phyloP scores from a whole-genome alignment of 2,329 filamentous ascomycete genomes.

The Colletotrichum siamense region DNA sequence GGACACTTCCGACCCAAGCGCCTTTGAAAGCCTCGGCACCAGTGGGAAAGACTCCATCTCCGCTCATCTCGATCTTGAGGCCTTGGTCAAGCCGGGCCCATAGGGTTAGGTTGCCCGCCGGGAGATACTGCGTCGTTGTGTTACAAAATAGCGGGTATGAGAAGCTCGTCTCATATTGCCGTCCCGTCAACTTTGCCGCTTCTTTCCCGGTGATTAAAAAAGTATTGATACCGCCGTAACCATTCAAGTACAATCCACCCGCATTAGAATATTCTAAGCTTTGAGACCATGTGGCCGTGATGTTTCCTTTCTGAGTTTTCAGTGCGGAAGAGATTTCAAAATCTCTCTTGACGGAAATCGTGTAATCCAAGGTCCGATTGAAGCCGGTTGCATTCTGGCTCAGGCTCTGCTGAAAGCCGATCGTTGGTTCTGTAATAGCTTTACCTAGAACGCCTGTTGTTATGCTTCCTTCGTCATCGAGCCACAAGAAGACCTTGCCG shows the following conservation, averaged over 20 bases:
- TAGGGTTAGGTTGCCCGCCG: constrained; percentile 50
- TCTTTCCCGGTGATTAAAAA: constrained; percentile 35
- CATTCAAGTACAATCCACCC: constrained; percentile 39
- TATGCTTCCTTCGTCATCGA: constrained; percentile 55
- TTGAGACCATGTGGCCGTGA: constrained; percentile 60
- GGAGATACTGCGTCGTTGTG: constrained; percentile 48
- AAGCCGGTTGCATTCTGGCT: constrained; percentile 53
- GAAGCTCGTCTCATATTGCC: constrained; percentile 46
- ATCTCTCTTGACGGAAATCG: constrained; percentile 58
- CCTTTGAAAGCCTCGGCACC: constrained; percentile 61
- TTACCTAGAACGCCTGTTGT: constrained; percentile 54
- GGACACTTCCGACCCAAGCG: constrained; percentile 26
- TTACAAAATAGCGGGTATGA: constrained; percentile 66
- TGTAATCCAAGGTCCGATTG: constrained; percentile 66
- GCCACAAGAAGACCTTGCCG: constrained; percentile 81
- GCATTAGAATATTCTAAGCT: constrained; percentile 58
- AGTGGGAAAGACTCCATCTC: constrained; percentile 56
- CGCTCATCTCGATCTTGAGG: constrained; percentile 39
- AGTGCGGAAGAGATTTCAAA: constrained; percentile 60
- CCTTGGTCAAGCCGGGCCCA: constrained; percentile 47
- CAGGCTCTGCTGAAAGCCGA: constrained; percentile 55
- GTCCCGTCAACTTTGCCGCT: constrained; percentile 1
- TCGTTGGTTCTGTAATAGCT: constrained; percentile 40
- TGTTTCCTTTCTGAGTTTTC: constrained; percentile 48
- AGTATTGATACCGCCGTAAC: constrained; percentile 30